These are phyloP conservation scores for Graphilbum fragrans DNA, from an alignment of 2,329 filamentous ascomycete genomes.

Conservation along the genomic window DNA sequence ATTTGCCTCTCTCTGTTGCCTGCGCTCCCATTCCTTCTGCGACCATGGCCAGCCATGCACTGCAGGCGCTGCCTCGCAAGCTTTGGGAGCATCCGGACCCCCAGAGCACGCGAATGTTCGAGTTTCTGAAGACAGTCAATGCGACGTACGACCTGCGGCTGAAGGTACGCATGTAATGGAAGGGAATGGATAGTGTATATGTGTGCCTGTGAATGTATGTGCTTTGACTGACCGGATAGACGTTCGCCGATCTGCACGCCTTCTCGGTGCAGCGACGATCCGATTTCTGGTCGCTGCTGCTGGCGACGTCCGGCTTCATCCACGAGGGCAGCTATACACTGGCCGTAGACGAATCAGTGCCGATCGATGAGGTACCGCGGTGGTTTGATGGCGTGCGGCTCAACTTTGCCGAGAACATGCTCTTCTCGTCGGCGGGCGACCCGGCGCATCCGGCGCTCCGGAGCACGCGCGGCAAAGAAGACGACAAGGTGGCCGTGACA, in stretches of 20 bases:
- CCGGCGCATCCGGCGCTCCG: conserved; percentile 23
- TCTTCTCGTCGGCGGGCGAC: conserved; percentile 41
- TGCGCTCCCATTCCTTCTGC: too few relatives aligned
- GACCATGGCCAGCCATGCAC: too few relatives aligned
- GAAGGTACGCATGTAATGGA: conserved; percentile 28
- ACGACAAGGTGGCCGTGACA: conserved; percentile 56
- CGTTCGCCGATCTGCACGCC: conserved; percentile 56
- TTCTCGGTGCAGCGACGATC: conserved; percentile 52
- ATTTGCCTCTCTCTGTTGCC: too few relatives aligned
- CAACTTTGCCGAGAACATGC: conserved; percentile 72
- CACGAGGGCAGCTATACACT: conserved; percentile 44
- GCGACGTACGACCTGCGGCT: conserved; percentile 41
- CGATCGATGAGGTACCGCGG: conserved; percentile 58
- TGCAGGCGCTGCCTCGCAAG: conserved; percentile 47
- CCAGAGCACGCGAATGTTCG: conserved; percentile 50
- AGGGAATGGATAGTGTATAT: background rate
- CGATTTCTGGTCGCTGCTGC: conserved; percentile 55
- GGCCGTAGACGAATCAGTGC: conserved; percentile 56
- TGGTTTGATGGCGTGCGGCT: conserved; percentile 68
- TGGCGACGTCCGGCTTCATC: conserved; percentile 47
- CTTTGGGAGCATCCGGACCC: conserved; percentile 57
- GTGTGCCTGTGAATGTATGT: background rate
- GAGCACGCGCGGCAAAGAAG: conserved; percentile 53
- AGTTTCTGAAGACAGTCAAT: conserved; percentile 56
- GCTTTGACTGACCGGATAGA: conserved; percentile 24